Evolutionary conservation across 495 filamentous ascomycete genomes (phyloP), one percentile per base, ranked within the genome.

Genomic region (Aspergillus cavernicola): DNA sequence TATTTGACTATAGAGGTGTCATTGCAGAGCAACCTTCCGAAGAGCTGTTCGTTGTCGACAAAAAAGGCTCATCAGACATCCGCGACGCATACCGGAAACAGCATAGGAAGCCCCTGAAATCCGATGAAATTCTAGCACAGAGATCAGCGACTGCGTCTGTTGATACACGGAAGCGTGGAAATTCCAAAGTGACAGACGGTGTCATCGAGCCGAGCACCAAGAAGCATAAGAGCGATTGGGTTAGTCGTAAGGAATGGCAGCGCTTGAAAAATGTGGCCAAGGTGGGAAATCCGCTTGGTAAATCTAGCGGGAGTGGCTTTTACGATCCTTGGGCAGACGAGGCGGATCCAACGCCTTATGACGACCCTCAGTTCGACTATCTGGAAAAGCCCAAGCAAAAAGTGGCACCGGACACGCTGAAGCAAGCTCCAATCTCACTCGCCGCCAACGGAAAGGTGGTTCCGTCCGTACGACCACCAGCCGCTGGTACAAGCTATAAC

Each of bases 401-500:
- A 55, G 85, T 83, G 55, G 86, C 86, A 9, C 95, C 93, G 2
- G 75, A 74, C 39, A 93, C 93, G 1, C 56, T 98, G 39, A 83
- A 84, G 36, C 77, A 86, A 22, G 79, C 85, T 9, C 89, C 95
- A 3, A 77, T 95, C 36, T 89, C 92, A 5, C 78, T 97, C 13
- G 75, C 89, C 22, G 86, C 84, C 29, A 87, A 80, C 62, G 90
- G 89, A 7, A 92, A 89, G 57, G 61, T 76, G 0, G 71, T 95
- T 13, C 87, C 90, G 2, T 83, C 89, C n/a, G 86, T 97, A 6
- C 74, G 78, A 52, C 85, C 80, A 52, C 93, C 93, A 3, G 81
- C 81, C 15, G 89, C 83, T 2, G 91, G 89, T 36, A 86, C 82
- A 63, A 95, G 89, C 64, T 98, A 98, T 67, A 98, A 98, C 61